phyloP scores from a whole-genome alignment of 1,284 basidiomycete species.

The Austroboletus novae-zelandiae region DNA sequence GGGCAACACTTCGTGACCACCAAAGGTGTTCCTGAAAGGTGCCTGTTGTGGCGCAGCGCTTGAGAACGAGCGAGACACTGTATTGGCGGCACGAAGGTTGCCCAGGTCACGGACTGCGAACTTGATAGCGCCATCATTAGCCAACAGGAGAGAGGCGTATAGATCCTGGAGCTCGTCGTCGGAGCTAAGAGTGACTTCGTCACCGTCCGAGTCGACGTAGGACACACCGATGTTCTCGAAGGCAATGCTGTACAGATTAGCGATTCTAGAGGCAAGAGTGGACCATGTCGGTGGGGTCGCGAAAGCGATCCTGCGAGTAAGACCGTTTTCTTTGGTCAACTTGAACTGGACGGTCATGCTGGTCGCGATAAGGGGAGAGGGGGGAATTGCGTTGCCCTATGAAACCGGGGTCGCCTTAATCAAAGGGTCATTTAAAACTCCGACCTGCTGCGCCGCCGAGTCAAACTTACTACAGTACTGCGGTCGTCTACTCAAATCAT shows the following conservation, averaged over 20 bases:
- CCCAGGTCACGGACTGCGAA: slow-evolving; percentile 63
- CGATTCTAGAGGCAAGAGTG: slow-evolving; percentile 53
- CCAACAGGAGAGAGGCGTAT: slow-evolving; percentile 21
- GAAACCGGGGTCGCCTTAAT: slow-evolving; percentile 7
- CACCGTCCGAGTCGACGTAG: slow-evolving; percentile 66
- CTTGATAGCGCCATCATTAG: slow-evolving; percentile 40
- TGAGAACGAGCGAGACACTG: slow-evolving; percentile 31
- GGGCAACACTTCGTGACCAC: slow-evolving; percentile 38
- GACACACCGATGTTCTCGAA: slow-evolving; percentile 57
- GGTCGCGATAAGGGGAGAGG: slow-evolving; percentile 14
- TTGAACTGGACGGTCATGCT: slow-evolving; percentile 55
- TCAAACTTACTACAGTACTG: too few relatives aligned
- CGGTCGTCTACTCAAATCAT: too few relatives aligned
- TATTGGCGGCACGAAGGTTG: slow-evolving; percentile 32
- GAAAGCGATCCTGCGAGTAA: slow-evolving; percentile 62
- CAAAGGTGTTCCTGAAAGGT: slow-evolving; percentile 56
- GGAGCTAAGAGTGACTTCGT: slow-evolving; percentile 70
- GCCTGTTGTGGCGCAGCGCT: slow-evolving; percentile 38
- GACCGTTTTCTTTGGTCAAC: slow-evolving; percentile 45
- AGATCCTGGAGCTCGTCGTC: slow-evolving; percentile 57
- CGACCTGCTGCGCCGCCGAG: slow-evolving; percentile 34
- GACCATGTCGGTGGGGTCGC: slow-evolving; percentile 50
- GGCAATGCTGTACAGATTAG: slow-evolving; percentile 55
- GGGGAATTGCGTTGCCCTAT: background rate
- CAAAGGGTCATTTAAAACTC: slow-evolving; percentile 40